phyloP scores from a whole-genome alignment of 352 stramenopile species.

The Aphanomyces cochlioides region DNA sequence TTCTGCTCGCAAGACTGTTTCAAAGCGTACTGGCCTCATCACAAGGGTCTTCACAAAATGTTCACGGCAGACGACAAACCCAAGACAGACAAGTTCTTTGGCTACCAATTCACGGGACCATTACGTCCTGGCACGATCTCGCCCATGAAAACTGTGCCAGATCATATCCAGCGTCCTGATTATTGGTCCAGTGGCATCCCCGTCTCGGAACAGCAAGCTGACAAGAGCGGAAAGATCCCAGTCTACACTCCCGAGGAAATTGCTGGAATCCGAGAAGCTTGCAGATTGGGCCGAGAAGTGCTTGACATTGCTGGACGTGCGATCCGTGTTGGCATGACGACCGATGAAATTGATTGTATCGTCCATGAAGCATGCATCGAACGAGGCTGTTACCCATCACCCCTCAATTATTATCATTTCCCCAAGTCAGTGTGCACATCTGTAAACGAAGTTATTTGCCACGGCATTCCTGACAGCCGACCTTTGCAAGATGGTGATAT shows the following conservation, averaged over 20 bases:
- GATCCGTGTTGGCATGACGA: slow-evolving; percentile 88
- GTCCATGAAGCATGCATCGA: slow-evolving; percentile 92
- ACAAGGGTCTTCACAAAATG: slow-evolving; percentile 96
- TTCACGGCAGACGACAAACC: slow-evolving; percentile 76
- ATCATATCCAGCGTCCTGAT: slow-evolving; percentile 80
- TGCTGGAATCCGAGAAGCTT: slow-evolving; percentile 89
- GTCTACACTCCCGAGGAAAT: slow-evolving; percentile 94
- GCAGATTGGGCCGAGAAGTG: slow-evolving; percentile 88
- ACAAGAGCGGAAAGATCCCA: slow-evolving; percentile 74
- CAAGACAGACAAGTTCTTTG: slow-evolving; percentile 48
- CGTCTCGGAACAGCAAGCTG: slow-evolving; percentile 58
- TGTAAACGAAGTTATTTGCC: slow-evolving; percentile 96
- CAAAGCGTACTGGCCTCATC: slow-evolving; percentile 91
- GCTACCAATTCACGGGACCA: slow-evolving; percentile 79
- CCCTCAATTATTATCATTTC: slow-evolving; percentile 98
- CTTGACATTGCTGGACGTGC: slow-evolving; percentile 91
- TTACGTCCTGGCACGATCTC: slow-evolving; percentile 81
- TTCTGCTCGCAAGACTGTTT: slow-evolving; percentile 97
- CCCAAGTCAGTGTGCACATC: slow-evolving; percentile 90
- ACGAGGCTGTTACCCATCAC: slow-evolving; percentile 93
- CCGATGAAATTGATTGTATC: slow-evolving; percentile 96
- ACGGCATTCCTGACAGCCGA: slow-evolving; percentile 96
- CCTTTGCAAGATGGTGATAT: slow-evolving; percentile 95
- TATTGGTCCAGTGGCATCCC: slow-evolving; percentile 86
- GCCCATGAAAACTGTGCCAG: slow-evolving; percentile 66